phyloP scores from a whole-genome alignment of 441 rosid species.

The Jatropha multifida region DNA sequence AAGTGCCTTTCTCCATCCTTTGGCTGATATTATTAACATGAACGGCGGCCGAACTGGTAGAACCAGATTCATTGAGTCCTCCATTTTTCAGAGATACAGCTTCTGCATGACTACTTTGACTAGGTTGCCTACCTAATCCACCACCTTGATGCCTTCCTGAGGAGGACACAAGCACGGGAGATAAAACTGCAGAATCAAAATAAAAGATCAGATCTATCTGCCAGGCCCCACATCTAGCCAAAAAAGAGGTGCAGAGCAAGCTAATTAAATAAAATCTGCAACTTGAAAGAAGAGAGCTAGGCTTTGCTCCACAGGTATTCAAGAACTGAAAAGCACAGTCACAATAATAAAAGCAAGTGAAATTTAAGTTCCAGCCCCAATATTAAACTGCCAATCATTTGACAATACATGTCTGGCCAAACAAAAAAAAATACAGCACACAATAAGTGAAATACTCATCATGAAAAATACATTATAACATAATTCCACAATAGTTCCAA shows the following conservation, averaged over 20 bases:
- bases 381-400: background rate
- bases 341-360: background rate
- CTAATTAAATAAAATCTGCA: background rate
- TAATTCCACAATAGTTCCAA: background rate
- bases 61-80: conserved; percentile 45
- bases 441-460: background rate
- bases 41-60: conserved; percentile 34
- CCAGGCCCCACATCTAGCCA: background rate
- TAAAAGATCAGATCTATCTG: conserved; percentile 18
- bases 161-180: conserved; percentile 38
- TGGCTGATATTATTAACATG: conserved; percentile 40
- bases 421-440: background rate
- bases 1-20: conserved; percentile 67
- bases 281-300: background rate
- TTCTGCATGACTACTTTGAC: conserved; percentile 50
- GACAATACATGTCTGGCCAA: background rate
- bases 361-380: background rate
- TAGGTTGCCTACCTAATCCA: conserved; percentile 41
- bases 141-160: conserved; percentile 45
- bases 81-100: conserved; percentile 41
- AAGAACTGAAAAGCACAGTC: background rate
- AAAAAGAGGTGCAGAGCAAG: background rate
- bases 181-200: conserved; percentile 44
- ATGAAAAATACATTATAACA: background rate
- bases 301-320: background rate